Base-by-base conservation (phyloP, 2,329 filamentous ascomycete genomes). In the Aureobasidium sp. region DNA sequence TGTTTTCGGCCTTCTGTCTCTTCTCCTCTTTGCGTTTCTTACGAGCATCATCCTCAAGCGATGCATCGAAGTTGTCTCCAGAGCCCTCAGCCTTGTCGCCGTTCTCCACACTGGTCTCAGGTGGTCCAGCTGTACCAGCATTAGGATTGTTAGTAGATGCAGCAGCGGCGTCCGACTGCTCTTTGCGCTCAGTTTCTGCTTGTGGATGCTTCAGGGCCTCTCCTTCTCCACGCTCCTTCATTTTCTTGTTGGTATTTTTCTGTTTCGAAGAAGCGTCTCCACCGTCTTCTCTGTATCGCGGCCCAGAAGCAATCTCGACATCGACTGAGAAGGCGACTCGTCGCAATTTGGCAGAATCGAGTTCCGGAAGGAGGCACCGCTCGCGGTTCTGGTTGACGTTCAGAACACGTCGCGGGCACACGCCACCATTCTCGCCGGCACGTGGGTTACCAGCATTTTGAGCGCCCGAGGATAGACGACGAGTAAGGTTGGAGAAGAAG, bases 301-400 rank as follows among this genome's bases (percentile, higher is more conserved):
- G 90, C 70, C 90, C 86, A 0, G 91, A 90, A 3, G 93, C 93
- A 70, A 99, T 96, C 73, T 99, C 94, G 4, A 99, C 92, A 70
- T 99, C 94, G 3, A 99, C 94, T 67, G 90, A 96, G 70, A 99
- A 99, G 0, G 93, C 89, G 0, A 99, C 94, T 58, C 91, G 85
- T 59, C 91, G 84, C 63, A 99, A 75, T 72, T 94, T 96, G 53
- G 85, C 84, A 68, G 87, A 85, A 66, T 91, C 86, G 50, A 99
- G 79, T 66, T 96, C 92, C 5, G 84, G 78, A 34, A 97, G 85
- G 27, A 84, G 81, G 72, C 91, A 96, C 65, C 94, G 81, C 70
- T 93, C 86, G 45, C 94, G 84, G 66, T 87, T 82, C 10, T 78
- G 85, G 71, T 97, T 91, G 48, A 97, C 81, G 70, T 99, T 99